Base-by-base conservation (phyloP, 2,329 filamentous ascomycete species). In the Elsinoe perseae region DNA sequence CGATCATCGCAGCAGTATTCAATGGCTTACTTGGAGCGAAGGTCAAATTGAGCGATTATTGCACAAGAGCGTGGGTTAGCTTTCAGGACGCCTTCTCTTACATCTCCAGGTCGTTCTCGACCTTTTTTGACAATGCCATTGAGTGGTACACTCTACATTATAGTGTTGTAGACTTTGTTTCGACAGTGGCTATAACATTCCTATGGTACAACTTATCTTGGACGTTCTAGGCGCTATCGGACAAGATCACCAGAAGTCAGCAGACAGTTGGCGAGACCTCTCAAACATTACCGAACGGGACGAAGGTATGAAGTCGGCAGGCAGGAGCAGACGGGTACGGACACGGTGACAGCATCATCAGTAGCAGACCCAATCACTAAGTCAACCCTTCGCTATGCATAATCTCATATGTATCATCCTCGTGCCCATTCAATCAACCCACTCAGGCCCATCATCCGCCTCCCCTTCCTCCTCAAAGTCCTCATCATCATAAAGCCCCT, bases 401-500 rank as follows among this genome's bases (percentile, higher is more conserved):
- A 44, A 3, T n/a, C 38, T 20, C 32, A 9, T 34, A 14, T 28
- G 3, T n/a, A 23, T 20, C 32, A 9, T 34, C n/a, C 27, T 36
- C 7, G 7, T 23, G 6, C 21, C 30, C 27, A 21, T 55, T n/a
- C n/a, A 6, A 36, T n/a, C 58, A 34, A 34, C 42, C 50, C 34
- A 20, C 20, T 30, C 40, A 14, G 53, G 53, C 27, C 53, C 53
- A 48, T 59, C 43, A 38, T 69, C 64, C 65, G 59, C 57, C 16
- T 64, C 64, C 44, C 67, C 62, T 9, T 66, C 57, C 60, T 73
- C 73, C 59, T 76, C 76, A 27, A 76, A 72, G 40, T 75, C 73
- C 59, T 80, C 78, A 34, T 76, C 74, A 55, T 79, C 75, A 20
- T 73, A 68, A 54, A 82, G 75, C 0, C 75, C 76, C 57, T 66